These are phyloP conservation scores for Millerozyma acaciae DNA, from an alignment of 805 yeast species.

Conservation along the genomic window DNA sequence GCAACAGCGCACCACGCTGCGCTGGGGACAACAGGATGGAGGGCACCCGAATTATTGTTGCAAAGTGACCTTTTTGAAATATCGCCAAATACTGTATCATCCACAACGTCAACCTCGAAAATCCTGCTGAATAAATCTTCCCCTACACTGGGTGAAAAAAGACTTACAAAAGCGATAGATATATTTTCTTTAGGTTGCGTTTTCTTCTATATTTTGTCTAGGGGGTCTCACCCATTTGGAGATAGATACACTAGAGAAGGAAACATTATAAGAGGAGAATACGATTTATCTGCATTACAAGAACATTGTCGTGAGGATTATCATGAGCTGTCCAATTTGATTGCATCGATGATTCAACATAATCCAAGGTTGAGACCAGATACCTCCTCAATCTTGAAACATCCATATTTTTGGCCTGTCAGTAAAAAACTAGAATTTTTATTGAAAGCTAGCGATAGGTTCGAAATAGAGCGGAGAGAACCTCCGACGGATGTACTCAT, in stretches of 20 bases:
- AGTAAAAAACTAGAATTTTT: constrained; percentile 78
- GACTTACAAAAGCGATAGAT: constrained; percentile 86
- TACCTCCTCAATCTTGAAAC: constrained; percentile 63
- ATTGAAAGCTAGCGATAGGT: constrained; percentile 83
- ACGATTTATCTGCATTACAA: constrained; percentile 46
- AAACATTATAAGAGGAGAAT: constrained; percentile 71
- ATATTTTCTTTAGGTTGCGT: constrained; percentile 94
- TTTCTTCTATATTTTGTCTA: constrained; percentile 77
- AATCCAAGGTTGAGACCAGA: constrained; percentile 72
- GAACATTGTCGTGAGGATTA: constrained; percentile 38
- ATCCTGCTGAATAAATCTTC: constrained; percentile 10
- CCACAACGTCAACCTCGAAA: constrained; percentile 17
- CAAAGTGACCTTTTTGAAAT: constrained; percentile 35
- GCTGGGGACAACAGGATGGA: constrained; percentile 93
- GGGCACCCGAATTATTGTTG: constrained; percentile 85
- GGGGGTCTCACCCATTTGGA: constrained; percentile 95
- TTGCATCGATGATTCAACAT: constrained; percentile 63
- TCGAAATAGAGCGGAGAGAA: constrained; percentile 79
- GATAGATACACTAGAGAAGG: constrained; percentile 83
- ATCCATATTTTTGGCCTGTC: constrained; percentile 84
- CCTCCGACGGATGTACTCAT: constrained; percentile 64
- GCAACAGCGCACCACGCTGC: constrained; percentile 93
- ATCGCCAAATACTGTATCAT: constrained; percentile 35
- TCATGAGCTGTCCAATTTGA: constrained; percentile 69
- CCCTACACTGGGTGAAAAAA: constrained; percentile 28